phyloP scores from a whole-genome alignment of 805 yeast genomes.

The Starmerella asiatica region DNA sequence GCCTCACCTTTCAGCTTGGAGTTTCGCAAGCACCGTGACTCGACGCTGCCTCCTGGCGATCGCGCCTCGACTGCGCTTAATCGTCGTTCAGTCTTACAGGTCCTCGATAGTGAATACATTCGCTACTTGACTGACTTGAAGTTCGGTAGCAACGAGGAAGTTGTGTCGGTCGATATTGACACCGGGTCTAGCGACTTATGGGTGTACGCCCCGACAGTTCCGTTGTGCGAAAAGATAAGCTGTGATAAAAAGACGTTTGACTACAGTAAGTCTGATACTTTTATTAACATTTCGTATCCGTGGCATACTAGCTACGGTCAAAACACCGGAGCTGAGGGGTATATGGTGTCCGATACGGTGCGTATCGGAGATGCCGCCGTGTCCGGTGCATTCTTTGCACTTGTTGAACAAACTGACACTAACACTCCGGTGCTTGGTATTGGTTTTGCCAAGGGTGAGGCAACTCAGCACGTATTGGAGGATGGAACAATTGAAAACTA shows the following conservation, averaged over 20 bases:
- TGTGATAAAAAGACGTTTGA: background rate
- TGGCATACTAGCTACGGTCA: constrained; percentile 27
- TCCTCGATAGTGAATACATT: background rate
- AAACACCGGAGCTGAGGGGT: constrained; percentile 36
- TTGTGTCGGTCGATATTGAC: constrained; percentile 43
- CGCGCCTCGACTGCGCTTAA: no score
- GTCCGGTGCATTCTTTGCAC: constrained; percentile 29
- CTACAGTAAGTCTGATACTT: background rate
- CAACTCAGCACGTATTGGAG: constrained; percentile 8
- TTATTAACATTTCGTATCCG: background rate
- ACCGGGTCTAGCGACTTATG: constrained; percentile 67
- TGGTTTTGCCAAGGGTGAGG: constrained; percentile 25
- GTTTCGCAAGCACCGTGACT: no score
- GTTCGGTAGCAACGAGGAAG: constrained; percentile 46
- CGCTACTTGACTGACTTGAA: constrained; percentile 19
- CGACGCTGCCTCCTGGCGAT: no score
- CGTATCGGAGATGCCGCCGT: constrained; percentile 38
- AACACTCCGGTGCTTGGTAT: constrained; percentile 35
- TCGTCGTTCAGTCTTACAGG: no score
- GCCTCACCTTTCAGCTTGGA: background rate
- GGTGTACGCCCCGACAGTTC: no score
- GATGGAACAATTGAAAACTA: constrained; percentile 6
- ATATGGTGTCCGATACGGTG: constrained; percentile 47
- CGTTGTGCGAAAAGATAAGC: no score
- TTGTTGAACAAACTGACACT: constrained; percentile 34